Base-by-base conservation (phyloP, 1,284 basidiomycete species). In the Tausonia pullulans region DNA sequence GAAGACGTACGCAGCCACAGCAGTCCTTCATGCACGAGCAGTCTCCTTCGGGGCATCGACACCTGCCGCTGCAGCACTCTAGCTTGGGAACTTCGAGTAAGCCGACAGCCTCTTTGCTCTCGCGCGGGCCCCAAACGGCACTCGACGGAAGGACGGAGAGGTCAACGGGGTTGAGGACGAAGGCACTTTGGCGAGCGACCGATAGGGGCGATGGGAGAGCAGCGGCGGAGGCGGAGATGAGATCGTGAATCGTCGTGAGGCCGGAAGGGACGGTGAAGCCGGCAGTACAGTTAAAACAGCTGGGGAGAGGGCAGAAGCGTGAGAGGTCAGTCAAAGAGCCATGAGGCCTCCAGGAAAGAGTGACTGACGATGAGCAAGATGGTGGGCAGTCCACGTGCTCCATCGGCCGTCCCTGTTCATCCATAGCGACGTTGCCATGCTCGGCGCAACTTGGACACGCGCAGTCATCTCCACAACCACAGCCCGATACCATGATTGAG, bases 381-480 rank as follows among this genome's bases (percentile, higher is more conserved):
- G 57, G 57, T 1, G 66, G 68, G 60, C 69, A 68, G 8, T 58
- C 61, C 13, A 63, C 49, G 13, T 58, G 56, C 46, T 57, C 54
- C 41, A 46, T 51, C 16, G 4, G 2, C 13, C 27, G 27, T 39
- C 13, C 16, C n/a, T 41, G 11, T n/a, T 48, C 51, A 27, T 50
- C 61, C 69, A 71, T 65, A 10, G 61, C 57, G 5, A 60, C 39
- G 43, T 71, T 71, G 48, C 69, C 70, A 64, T 78, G 77, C 1
- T 72, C 74, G 3, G 70, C 70, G 58, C 77, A 78, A 7, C 73
- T 74, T 3, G 77, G 71, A 68, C 77, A 78, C 9, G 72, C 69
- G 63, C 77, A 78, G 7, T 73, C 72, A 8, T 75, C 73, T 1
- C 76, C 76, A 65, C 77, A 78, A 5, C 74, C 74, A 62, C 77